Conservation (phyloP, 2,329 filamentous ascomycete genomes). For the Elsinoe batatas region DNA sequence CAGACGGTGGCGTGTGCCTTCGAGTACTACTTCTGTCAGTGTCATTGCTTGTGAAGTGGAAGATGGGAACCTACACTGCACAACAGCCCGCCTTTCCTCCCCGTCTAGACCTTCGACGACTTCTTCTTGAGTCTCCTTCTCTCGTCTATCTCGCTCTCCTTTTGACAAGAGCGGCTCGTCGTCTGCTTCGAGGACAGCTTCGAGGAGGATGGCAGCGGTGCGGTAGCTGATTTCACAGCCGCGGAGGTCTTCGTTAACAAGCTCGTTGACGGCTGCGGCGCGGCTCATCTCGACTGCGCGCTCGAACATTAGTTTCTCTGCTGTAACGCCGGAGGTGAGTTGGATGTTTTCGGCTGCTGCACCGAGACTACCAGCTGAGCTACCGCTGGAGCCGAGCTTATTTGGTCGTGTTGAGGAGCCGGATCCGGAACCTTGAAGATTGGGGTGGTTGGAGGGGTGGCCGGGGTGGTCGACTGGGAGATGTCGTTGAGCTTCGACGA, state of each 20-base stretch:
- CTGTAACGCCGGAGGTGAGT: conserved; percentile 79
- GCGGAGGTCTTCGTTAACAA: conserved; percentile 67
- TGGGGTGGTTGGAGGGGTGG: conserved; percentile 68
- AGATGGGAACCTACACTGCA: conserved; percentile 51
- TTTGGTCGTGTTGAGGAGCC: conserved; percentile 1
- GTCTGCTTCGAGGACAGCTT: conserved; percentile 83
- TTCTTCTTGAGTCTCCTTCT: conserved; percentile 35
- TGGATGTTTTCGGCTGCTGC: conserved; percentile 68
- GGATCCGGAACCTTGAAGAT: conserved; percentile 39
- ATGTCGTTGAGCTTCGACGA: conserved; percentile 74
- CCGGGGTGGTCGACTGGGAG: conserved; percentile 77
- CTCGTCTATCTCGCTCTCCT: conserved; percentile 37
- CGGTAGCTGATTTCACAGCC: conserved; percentile 90
- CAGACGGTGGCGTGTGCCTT: conserved; percentile 14
- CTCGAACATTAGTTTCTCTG: conserved; percentile 97
- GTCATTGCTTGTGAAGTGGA: no score
- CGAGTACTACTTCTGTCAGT: conserved; percentile 15
- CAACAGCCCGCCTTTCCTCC: conserved; percentile 63
- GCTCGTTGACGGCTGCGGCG: conserved; percentile 86
- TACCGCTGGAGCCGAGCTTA: conserved; percentile 20
- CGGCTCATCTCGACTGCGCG: conserved; percentile 95
- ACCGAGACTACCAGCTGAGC: conserved; percentile 43
- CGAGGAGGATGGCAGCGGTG: conserved; percentile 87
- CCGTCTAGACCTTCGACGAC: conserved; percentile 47
- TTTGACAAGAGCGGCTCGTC: conserved; percentile 43